A percentile compares a stretch with the other conserved stretches of the same genome.
Conservation (phyloP, 345 rosid genomes). For the Aethionema arabicum region DNA sequence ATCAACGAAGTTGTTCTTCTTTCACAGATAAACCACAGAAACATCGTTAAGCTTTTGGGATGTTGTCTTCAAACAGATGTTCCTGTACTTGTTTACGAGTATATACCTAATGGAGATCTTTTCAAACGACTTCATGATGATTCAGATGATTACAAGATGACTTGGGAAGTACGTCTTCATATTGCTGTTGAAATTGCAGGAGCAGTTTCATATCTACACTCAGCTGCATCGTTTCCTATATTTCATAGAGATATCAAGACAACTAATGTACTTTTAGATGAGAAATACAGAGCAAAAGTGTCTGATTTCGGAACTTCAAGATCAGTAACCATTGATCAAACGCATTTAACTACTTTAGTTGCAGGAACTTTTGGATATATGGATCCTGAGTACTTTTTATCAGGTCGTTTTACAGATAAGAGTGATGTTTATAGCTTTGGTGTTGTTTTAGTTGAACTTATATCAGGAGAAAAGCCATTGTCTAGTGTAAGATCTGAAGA, state of each 20-base stretch:
- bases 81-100: slow-evolving; percentile 37
- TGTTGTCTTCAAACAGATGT: slow-evolving; percentile 39
- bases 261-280: slow-evolving; percentile 40
- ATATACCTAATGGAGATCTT: slow-evolving; percentile 42
- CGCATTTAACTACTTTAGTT: slow-evolving; percentile 25
- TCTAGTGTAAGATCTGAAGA: slow-evolving; percentile 11
- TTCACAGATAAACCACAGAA: slow-evolving; percentile 40
- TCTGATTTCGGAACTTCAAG: slow-evolving; percentile 53
- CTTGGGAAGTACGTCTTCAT: slow-evolving; percentile 44
- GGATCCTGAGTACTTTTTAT: slow-evolving; percentile 32
- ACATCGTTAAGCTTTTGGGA: slow-evolving; percentile 40
- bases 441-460: slow-evolving; percentile 67
- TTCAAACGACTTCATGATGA: slow-evolving; percentile 38
- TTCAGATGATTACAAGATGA: slow-evolving; percentile 12
- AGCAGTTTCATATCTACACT: slow-evolving; percentile 43
- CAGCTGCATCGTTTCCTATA: slow-evolving; percentile 38
- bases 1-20: slow-evolving; percentile 45
- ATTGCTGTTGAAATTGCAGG: slow-evolving; percentile 37
- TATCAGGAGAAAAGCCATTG: slow-evolving; percentile 46
- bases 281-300: slow-evolving; percentile 35
- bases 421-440: slow-evolving; percentile 65
- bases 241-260: slow-evolving; percentile 46
- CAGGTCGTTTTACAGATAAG: slow-evolving; percentile 30
- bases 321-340: slow-evolving; percentile 39
- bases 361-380: slow-evolving; percentile 31